A percentile compares a stretch with the other conserved stretches of the same genome.
These are phyloP conservation scores for Tuber brumale DNA, from an alignment of 495 filamentous ascomycete species.

Conservation along the genomic window DNA sequence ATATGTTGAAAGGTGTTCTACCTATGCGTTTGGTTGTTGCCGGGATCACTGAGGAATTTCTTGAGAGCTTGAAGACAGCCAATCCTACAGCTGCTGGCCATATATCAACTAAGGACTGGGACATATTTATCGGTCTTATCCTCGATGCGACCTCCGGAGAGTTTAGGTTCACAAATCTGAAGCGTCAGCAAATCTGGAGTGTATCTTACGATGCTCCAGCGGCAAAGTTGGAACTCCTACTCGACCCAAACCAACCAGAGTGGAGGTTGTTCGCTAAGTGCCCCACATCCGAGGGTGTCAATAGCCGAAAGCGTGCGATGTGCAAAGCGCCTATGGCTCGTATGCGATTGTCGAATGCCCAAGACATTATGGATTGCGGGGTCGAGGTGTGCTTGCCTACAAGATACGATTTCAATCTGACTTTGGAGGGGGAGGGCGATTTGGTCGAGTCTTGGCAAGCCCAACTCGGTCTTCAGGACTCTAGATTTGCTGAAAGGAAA, in stretches of 20 bases:
- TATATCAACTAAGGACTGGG: slow-evolving; percentile 38
- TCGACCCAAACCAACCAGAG: slow-evolving; percentile 45
- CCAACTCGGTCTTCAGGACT: slow-evolving; percentile 45
- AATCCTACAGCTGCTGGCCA: slow-evolving; percentile 13
- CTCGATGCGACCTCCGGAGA: slow-evolving; percentile 43
- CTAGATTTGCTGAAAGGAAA: slow-evolving; percentile 40
- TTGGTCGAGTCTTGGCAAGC: slow-evolving; percentile 40
- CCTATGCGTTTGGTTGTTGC: slow-evolving; percentile 47
- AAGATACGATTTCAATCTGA: slow-evolving; percentile 29
- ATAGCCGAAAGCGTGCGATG: slow-evolving; percentile 47
- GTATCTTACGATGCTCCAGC: slow-evolving; percentile 49
- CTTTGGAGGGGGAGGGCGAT: slow-evolving; percentile 39
- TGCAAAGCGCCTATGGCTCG: slow-evolving; percentile 54
- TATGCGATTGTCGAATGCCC: slow-evolving; percentile 43
- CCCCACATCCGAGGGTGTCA: slow-evolving; percentile 40
- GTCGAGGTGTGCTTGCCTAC: slow-evolving; percentile 52
- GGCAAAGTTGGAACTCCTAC: slow-evolving; percentile 49
- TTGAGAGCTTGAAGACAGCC: slow-evolving; percentile 31
- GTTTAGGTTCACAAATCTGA: slow-evolving; percentile 48
- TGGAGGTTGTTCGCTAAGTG: slow-evolving; percentile 55
- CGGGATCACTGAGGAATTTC: slow-evolving; percentile 42
- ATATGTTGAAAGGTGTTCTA: slow-evolving; percentile 45
- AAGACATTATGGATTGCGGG: slow-evolving; percentile 45
- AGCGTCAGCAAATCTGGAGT: slow-evolving; percentile 51
- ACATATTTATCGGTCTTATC: slow-evolving; percentile 44